Conservation (phyloP, 116 monocot genomes). For the Cymodocea nodosa region DNA sequence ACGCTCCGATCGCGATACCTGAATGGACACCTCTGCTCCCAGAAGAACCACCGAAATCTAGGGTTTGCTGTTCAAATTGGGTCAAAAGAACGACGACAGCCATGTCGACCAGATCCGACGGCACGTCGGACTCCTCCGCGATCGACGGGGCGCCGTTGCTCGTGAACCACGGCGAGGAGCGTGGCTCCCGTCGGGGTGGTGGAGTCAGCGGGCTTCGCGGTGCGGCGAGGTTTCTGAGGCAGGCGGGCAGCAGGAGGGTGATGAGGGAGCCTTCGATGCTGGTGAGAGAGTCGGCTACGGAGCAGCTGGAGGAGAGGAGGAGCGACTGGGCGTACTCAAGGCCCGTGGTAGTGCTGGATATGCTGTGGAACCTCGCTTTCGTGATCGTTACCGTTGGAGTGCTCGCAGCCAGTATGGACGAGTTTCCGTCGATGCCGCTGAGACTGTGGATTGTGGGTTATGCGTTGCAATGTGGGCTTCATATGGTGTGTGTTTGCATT, state of each 20-base stretch:
- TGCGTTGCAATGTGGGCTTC: slow-evolving; percentile 70
- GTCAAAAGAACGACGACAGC: background rate
- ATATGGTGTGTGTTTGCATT: slow-evolving; percentile 66
- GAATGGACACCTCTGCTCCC: too few species aligned
- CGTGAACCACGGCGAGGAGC: slow-evolving; percentile 1
- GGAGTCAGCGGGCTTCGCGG: slow-evolving; percentile 27
- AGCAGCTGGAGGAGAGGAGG: slow-evolving; percentile 84
- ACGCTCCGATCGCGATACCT: too few species aligned
- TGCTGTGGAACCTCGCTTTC: slow-evolving; percentile 83
- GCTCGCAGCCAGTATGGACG: slow-evolving; percentile 30
- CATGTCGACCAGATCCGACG: slow-evolving; percentile 7
- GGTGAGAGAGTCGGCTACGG: slow-evolving; percentile 81
- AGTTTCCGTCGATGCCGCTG: slow-evolving; percentile 75
- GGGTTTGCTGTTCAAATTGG: background rate
- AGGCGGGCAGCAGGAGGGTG: slow-evolving; percentile 59
- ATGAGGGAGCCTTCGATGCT: slow-evolving; percentile 85
- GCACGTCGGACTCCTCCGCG: slow-evolving; percentile 11
- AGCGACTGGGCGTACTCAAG: slow-evolving; percentile 91
- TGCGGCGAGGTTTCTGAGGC: slow-evolving; percentile 60
- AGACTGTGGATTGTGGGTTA: slow-evolving; percentile 79
- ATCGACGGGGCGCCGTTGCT: slow-evolving; percentile 39
- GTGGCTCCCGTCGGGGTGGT: background rate
- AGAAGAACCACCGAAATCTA: background rate
- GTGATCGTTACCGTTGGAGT: slow-evolving; percentile 46
- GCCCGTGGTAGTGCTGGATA: slow-evolving; percentile 81